Evolutionary conservation across 164 flowering plant species (phyloP).

Genomic region (Kalanchoe fedtschenkoi): DNA sequence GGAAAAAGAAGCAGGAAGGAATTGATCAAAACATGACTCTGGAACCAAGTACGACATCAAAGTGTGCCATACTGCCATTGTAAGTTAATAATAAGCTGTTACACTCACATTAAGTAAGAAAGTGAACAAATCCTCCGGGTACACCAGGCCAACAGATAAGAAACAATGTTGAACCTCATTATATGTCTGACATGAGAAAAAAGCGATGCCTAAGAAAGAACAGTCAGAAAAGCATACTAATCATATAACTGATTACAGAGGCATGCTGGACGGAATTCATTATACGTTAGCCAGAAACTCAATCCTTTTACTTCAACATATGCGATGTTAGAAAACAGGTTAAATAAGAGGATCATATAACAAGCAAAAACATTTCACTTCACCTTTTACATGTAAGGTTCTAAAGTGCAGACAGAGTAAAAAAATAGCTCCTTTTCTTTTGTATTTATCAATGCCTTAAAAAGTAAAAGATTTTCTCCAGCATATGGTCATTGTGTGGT

Average conservation of each 20-base stretch:
- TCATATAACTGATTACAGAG: not conserved
- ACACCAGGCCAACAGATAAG: conserved; percentile 77
- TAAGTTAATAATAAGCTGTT: not conserved
- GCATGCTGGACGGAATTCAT: not conserved
- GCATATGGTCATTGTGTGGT: not conserved
- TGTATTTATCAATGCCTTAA: not conserved
- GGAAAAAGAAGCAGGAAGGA: not conserved
- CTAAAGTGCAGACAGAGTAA: no score
- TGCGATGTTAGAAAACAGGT: not conserved
- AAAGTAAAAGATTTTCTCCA: not conserved
- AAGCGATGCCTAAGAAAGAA: not conserved
- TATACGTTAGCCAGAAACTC: not conserved
- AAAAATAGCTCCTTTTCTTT: no score
- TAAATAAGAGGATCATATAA: not conserved
- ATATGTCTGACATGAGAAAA: conserved; percentile 48
- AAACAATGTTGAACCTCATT: conserved; percentile 95
- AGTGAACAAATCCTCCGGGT: conserved; percentile 74
- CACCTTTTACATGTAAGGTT: not conserved
- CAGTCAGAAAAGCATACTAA: not conserved
- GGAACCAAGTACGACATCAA: not conserved
- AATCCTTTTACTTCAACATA: not conserved
- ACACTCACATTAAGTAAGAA: conserved; percentile 82
- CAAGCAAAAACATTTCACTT: no score
- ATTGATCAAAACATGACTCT: not conserved
- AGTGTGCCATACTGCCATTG: not conserved